Evolutionary conservation across 2,329 filamentous ascomycete species (phyloP).

Genomic region (Ambrosiella beaveri): DNA sequence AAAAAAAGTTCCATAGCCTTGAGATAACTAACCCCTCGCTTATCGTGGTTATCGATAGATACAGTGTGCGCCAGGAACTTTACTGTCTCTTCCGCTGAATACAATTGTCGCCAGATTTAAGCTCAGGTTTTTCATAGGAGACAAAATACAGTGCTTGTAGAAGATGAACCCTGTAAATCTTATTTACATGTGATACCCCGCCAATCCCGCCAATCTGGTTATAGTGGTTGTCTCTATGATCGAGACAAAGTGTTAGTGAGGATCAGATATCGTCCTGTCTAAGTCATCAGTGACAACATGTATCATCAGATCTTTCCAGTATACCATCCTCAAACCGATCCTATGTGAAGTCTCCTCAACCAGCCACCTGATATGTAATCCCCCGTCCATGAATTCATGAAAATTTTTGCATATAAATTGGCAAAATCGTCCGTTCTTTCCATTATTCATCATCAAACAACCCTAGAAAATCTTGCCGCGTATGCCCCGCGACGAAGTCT

Average conservation of each 20-base stretch:
- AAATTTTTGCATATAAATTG: not conserved
- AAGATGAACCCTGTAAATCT: not conserved
- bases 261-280: too few species aligned
- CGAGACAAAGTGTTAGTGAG: not conserved
- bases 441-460: not conserved
- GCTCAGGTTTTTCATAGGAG: not conserved
- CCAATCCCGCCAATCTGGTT: not conserved
- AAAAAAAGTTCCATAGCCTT: conserved; percentile 12
- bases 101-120: not conserved
- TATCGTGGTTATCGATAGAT: conserved; percentile 11
- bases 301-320: not conserved
- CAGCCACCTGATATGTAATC: not conserved
- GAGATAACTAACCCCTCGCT: conserved; percentile 6
- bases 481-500: not conserved
- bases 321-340: not conserved
- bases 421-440: not conserved
- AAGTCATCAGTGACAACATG: not conserved
- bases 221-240: not conserved
- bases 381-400: too few species aligned
- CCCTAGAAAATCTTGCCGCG: not conserved
- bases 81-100: not conserved
- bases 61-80: not conserved
- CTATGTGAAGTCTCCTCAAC: not conserved
- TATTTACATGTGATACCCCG: not conserved
- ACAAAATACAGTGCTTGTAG: not conserved